phyloP scores from a whole-genome alignment of 768 basidiomycete species.

The Podaxis mareebaensis region DNA sequence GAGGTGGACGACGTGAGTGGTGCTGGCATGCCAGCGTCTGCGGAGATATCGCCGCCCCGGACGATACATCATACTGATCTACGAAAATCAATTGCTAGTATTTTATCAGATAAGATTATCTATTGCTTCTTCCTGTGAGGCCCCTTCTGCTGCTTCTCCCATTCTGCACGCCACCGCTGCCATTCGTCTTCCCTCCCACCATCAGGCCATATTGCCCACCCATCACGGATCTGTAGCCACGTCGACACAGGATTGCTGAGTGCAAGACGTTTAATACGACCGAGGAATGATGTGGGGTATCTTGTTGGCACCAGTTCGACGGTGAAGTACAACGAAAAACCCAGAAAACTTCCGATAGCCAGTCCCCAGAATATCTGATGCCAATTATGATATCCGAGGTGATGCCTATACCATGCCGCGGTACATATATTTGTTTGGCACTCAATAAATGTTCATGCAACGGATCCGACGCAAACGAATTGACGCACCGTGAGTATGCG shows the following conservation, averaged over 20 bases:
- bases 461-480: neutral
- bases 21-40: neutral
- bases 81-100: neutral
- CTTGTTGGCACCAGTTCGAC: constrained; percentile 59
- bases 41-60: neutral
- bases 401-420: constrained; percentile 42
- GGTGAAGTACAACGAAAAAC: constrained; percentile 52
- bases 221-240: constrained; percentile 77
- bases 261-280: constrained; percentile 46
- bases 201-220: constrained; percentile 81
- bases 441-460: neutral
- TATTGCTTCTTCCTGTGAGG: neutral
- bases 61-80: neutral
- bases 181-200: constrained; percentile 77
- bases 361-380: constrained; percentile 77
- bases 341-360: constrained; percentile 59
- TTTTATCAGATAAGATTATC: neutral
- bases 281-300: constrained; percentile 55
- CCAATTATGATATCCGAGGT: constrained; percentile 74
- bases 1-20: neutral
- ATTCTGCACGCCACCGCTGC: constrained; percentile 60
- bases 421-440: neutral
- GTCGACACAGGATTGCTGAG: constrained; percentile 55
- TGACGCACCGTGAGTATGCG: constrained; percentile 73
- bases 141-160: constrained; percentile 41